phyloP scores from a whole-genome alignment of 2,329 filamentous ascomycete genomes.

The Stachybotrys chlorohalonatus region DNA sequence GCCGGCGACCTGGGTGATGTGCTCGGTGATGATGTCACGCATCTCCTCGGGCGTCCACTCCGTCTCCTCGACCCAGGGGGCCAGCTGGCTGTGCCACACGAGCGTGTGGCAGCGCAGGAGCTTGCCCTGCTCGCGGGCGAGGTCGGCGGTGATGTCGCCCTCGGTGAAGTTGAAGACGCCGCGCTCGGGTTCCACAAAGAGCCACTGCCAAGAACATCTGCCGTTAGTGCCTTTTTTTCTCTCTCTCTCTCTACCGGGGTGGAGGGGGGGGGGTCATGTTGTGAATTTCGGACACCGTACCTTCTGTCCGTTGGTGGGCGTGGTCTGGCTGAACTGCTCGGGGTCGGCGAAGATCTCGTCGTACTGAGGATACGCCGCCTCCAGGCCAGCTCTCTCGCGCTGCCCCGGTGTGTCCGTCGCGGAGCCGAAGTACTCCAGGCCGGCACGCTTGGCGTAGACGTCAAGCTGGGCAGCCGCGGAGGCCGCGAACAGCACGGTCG shows the following conservation, averaged over 20 bases:
- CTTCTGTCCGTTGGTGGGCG: constrained; percentile 50
- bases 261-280: too few relatives aligned
- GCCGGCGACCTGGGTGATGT: constrained; percentile 1
- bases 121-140: constrained; percentile 31
- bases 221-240: not conserved
- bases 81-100: constrained; percentile 1
- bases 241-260: too few relatives aligned
- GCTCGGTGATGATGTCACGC: not conserved
- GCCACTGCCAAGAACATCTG: constrained; percentile 29
- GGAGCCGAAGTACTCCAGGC: constrained; percentile 51
- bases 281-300: constrained; percentile 6
- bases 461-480: constrained; percentile 31
- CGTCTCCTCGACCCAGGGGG: constrained; percentile 7
- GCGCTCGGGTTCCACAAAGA: constrained; percentile 48
- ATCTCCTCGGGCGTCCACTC: constrained; percentile 20
- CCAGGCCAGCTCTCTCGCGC: constrained; percentile 32
- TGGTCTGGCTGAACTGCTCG: constrained; percentile 52
- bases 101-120: constrained; percentile 49
- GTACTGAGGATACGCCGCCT: constrained; percentile 44
- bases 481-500: constrained; percentile 12
- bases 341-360: constrained; percentile 41
- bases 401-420: constrained; percentile 43
- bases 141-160: constrained; percentile 39
- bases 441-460: constrained; percentile 39
- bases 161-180: constrained; percentile 52